Evolutionary conservation across 2,329 filamentous ascomycete species (phyloP).

Genomic region (Pseudocercospora macadamiae): DNA sequence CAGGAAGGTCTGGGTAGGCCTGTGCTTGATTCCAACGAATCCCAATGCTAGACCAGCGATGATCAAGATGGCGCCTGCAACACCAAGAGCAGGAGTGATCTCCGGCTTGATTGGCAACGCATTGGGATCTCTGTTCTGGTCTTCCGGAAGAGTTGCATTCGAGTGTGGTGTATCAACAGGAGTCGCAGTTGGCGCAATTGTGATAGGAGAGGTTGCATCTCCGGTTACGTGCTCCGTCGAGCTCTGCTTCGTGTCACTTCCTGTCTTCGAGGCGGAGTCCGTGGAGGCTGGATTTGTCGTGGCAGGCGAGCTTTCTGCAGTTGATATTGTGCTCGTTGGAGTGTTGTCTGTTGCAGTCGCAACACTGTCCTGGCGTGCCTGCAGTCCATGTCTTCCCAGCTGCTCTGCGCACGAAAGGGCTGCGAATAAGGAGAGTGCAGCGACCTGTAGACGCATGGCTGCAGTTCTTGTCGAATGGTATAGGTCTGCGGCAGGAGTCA

Average conservation of each 20-base stretch:
- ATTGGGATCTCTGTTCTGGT: slow-evolving; percentile 4
- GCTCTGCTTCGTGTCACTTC: slow-evolving; percentile 4
- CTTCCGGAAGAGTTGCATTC: slow-evolving; percentile 12
- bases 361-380: slow-evolving; percentile 8
- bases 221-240: not conserved
- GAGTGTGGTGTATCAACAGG: slow-evolving; percentile 2
- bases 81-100: slow-evolving; percentile 79
- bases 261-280: slow-evolving; percentile 5
- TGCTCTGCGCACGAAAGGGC: slow-evolving; percentile 15
- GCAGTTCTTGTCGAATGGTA: not conserved
- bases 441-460: slow-evolving; percentile 13
- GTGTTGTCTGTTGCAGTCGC: slow-evolving; percentile 9
- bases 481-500: slow-evolving; percentile 2
- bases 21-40: slow-evolving; percentile 80
- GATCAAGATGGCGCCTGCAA: slow-evolving; percentile 77
- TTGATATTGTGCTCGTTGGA: slow-evolving; percentile 1
- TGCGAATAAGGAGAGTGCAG: slow-evolving; percentile 5
- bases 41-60: slow-evolving; percentile 70
- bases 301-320: slow-evolving; percentile 4
- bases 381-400: slow-evolving; percentile 8
- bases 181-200: slow-evolving; percentile 14
- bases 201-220: slow-evolving; percentile 20
- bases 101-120: slow-evolving; percentile 70
- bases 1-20: slow-evolving; percentile 75
- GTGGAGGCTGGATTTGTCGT: slow-evolving; percentile 7